A percentile compares a stretch with the other conserved stretches of the same genome.
phyloP scores from a whole-genome alignment of 495 filamentous ascomycete genomes.

The Neurospora sp. region DNA sequence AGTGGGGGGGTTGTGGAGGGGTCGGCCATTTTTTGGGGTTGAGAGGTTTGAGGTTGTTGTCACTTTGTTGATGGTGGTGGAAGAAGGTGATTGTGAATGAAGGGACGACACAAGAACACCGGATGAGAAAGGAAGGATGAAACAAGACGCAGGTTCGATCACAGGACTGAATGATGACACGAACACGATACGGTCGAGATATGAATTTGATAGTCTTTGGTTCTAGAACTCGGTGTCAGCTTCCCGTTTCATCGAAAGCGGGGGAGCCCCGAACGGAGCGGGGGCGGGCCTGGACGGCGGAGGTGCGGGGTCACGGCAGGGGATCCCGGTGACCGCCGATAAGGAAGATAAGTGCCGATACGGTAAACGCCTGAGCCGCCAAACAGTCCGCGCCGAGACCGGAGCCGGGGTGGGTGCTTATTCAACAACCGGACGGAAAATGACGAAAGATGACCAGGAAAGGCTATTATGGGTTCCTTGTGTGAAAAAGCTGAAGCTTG shows the following conservation, averaged over 20 bases:
- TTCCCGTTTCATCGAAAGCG: not conserved
- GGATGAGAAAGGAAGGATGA: not conserved
- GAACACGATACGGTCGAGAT: not conserved
- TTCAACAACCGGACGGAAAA: not conserved
- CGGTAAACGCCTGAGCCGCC: not conserved
- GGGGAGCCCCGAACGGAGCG: not conserved
- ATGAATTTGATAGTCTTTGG: not conserved
- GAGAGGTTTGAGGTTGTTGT: not conserved
- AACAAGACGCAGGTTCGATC: not conserved
- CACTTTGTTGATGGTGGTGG: not conserved
- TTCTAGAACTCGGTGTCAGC: not conserved
- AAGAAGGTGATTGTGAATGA: not conserved
- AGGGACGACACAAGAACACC: not conserved
- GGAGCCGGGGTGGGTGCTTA: not conserved
- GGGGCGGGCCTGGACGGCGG: not conserved
- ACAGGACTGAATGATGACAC: not conserved
- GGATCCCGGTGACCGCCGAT: not conserved
- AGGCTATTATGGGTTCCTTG: not conserved
- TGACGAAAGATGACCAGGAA: not conserved
- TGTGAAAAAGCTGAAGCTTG: not conserved
- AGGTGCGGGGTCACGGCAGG: not conserved
- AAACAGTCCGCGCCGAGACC: not conserved
- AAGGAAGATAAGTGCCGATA: not conserved
- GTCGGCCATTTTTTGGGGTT: conserved; percentile 35
- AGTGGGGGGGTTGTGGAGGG: conserved; percentile 46